Base-by-base conservation (phyloP, 345 rosid genomes). In the Murraya koenigii region DNA sequence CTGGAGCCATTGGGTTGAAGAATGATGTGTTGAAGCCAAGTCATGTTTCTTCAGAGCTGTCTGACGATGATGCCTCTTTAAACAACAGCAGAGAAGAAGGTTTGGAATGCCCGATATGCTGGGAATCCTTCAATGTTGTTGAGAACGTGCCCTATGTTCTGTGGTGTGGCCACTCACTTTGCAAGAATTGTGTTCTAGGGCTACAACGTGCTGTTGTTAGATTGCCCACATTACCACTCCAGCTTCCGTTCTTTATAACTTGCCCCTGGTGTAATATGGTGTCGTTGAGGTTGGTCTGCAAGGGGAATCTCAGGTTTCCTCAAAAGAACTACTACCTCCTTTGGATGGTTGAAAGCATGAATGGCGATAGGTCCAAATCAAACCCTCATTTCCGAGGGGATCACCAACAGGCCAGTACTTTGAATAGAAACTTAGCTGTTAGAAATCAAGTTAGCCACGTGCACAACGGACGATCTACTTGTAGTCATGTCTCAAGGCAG, bases 161-260 rank as follows among this genome's bases (percentile, higher is more conserved):
- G 68, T 93, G 97, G 98, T 95, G 98, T 28, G 98, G 98, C 32
- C 98, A 95, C 69, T 89, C 98, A 0, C 88, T 95, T 15, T 95
- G 98, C 80, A 92, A 92, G 80, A 92, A 90, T 83, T 93, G 98
- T 79, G 82, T 95, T 66, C 82, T 92, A 19, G 97, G 93, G 68
- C 90, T 95, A 64, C 95, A 92, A 10, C 85, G 91, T 88, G 94
- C 95, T 8, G 88, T 88, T 33, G 87, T 92, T 74, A 93, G 91
- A 65, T 84, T 90, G 54, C 99, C 96, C 1, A 83, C 95, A 0
- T 82, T 90, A 47, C 96, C 98, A 0, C 80, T 92, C 73, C 94
- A 89, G 86, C 93, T 95, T 75, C 98, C 99, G 8, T 90, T 92
- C 81, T 92, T 90, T 80, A 88, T 93, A 69, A 84, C 97, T 38